Base-by-base conservation (phyloP, 768 basidiomycete genomes). In the Termitomyces sp. region DNA sequence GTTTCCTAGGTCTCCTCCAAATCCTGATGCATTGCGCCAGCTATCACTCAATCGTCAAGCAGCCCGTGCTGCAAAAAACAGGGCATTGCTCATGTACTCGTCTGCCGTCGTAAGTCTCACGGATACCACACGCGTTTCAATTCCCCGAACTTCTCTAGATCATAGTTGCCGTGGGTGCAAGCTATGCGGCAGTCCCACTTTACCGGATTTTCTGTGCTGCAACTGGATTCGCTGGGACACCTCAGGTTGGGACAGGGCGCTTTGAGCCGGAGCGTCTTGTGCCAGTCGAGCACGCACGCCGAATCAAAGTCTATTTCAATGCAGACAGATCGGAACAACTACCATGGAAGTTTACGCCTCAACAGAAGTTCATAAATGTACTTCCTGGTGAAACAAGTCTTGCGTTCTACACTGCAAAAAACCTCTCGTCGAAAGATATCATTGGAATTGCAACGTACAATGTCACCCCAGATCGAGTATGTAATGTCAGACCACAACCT, bases 391-490 rank as follows among this genome's bases (percentile, higher is more conserved):
- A 99, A 75, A 93, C 94, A 2, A 92, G 90, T 56, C 72, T 99
- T 57, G 97, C 97, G 10, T 99, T 99, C 68, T 99, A 98, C 70
- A 92, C 80, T 46, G 96, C 96, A 7, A 91, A 80, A 72, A 99
- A 99, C 64, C 80, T 75, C 46, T 87, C 90, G 10, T 74, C 84
- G 46, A 77, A 88, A 60, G 97, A 98, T 66, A 83, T 99, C 51
- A 95, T 99, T 64, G 97, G 97, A 1, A 98, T 99, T 68, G 96
- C 95, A 34, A 98, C 97, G 5, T 99, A 99, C 68, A 99, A 98
- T 70, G 96, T 98, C 58, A 96, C 95, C 0, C 97, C 97, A n/a
- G 91, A 93, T 66, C 81, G 95, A 69, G 96, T 97, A 65, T 45
- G 87, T 48, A 35, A 19, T 11, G 22, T 19, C 3, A 4, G 32